Base-by-base conservation (phyloP, 768 basidiomycete genomes). In the Solioccasus polychromus region DNA sequence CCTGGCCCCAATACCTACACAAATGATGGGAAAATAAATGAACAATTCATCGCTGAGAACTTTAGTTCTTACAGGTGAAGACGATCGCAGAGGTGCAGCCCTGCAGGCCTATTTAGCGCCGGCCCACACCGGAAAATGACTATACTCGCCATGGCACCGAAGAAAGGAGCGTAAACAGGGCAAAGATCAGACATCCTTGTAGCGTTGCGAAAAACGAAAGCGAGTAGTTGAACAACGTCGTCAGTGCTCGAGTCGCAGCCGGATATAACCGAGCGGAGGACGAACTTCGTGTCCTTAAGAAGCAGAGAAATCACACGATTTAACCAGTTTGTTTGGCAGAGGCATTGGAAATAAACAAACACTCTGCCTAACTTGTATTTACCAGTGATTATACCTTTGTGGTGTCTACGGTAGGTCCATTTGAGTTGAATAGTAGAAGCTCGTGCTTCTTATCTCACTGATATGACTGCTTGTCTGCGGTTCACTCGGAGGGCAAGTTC, bases 101-200 rank as follows among this genome's bases (percentile, higher is more conserved):
- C 92, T 94, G 63, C 28, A 51, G 41, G 36, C 11, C 17, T 15
- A 7, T 41, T 63, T 35, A 60, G 49, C 39, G 20, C 39, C 44
- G 17, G 48, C 17, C 23, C 17, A 17, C 17, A 41, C 18, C 31
- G 22, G 23, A 0, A 26, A 38, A 38, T 23, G 26, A 4, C 8
- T 5, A 17, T 11, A 69, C 86, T 64, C 54, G 90, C 92, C 90
- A 96, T 92, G 47, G 88, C 91, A 60, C 92, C 92, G 61, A 99
- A 99, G 77, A 97, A 98, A 56, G 95, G 95, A 46, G 95, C 89
- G 71, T 98, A 98, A 42, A 95, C 92, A 17, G 89, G 89, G 69
- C 89, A 92, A 52, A 87, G 74, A 59, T 92, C 89, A 62, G 86
- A 81, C 82, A 85, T 85, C 48, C 45, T 37, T 37, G 44, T 50